Evolutionary conservation across 345 rosid genomes (phyloP), one percentile per base, ranked within the genome.

Genomic region (Capsella bursapastoris): DNA sequence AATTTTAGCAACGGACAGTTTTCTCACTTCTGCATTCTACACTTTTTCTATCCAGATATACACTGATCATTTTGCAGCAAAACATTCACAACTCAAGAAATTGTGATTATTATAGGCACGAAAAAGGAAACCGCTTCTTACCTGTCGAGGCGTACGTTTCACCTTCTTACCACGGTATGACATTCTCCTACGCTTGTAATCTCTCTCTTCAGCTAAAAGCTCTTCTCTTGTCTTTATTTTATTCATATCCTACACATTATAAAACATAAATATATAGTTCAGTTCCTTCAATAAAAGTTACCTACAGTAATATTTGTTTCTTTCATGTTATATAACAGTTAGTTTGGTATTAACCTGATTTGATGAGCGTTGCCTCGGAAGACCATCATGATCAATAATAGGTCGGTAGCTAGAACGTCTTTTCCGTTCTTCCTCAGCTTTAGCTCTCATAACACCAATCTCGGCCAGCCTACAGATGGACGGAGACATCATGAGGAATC

Each of bases 141-240:
- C 97, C 93, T 88, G 83, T 60, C 83, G 61, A 63, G 84, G 78
- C n/a, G 91, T 82, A 78, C 97, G 86, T 79, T 92, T 90, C 71
- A 81, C 79, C 82, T 95, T 95, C 84, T 95, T 95, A 83, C 97
- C 97, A 77, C 97, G 97, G 76, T 95, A 92, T 43, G 99, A 90
- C 92, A 87, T 87, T 76, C 99, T 86, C 63, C 98, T 82, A 49
- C 99, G 90, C 71, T 92, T 95, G 80, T 95, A 95, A 83, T 95
- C 99, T 76, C 99, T 87, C 85, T 95, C 98, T 86, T 95, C 98
- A 62, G 98, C 97, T 82, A 92, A 71, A 72, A 92, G 78, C 73
- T 95, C 93, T 84, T 92, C 92, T 81, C 77, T 87, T 64, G 97
- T 87, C 88, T 91, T 92, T 59, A 65, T 55, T 85, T 79, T 85